Base-by-base conservation (phyloP, 164 flowering plant species). In the Aristolochia californica region DNA sequence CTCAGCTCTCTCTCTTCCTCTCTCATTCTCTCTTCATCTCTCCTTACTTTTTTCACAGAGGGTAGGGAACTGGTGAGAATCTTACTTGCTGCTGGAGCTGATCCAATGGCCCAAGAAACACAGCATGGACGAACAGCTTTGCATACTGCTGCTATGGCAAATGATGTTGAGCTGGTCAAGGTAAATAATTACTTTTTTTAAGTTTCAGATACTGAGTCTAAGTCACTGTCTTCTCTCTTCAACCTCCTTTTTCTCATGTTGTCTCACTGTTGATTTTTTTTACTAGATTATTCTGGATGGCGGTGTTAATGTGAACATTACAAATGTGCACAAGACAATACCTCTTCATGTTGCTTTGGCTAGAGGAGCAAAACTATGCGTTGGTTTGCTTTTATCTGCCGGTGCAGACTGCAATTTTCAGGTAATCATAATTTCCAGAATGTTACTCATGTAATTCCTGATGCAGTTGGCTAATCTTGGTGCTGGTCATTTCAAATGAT, bases 281-380 rank as follows among this genome's bases (percentile, higher is more conserved):
- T 61, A 45, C 28, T 68, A 89, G 97, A 77, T 88, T 64, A 87
- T 90, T 72, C 82, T 94, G 56, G 87, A 83, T 66, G 90, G 96
- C 68, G 96, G 97, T 57, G 96, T 94, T 64, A 91, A 94, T 70
- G 97, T 85, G 48, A 84, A 94, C 80, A 78, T 88, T 43, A 79
- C 91, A 71, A 86, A 83, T 74, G 73, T 64, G 55, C 95, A 85
- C 48, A 88, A 88, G 62, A 85, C 85, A 18, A 80, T 82, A 68
- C 96, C 99, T 63, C 93, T 94, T 51, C 99, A 94, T 75, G 88
- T 90, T 58, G 99, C 99, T 22, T 74, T 94, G 75, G 90, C 91
- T 55, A 81, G 99, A 80, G 99, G 99, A 58, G 88, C 99, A 60
- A 88, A 83, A 45, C 75, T 77, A 50, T 90, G 99, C 72, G 91